Evolutionary conservation across 2,329 filamentous ascomycete species (phyloP).

Genomic region (Clonostachys solani): DNA sequence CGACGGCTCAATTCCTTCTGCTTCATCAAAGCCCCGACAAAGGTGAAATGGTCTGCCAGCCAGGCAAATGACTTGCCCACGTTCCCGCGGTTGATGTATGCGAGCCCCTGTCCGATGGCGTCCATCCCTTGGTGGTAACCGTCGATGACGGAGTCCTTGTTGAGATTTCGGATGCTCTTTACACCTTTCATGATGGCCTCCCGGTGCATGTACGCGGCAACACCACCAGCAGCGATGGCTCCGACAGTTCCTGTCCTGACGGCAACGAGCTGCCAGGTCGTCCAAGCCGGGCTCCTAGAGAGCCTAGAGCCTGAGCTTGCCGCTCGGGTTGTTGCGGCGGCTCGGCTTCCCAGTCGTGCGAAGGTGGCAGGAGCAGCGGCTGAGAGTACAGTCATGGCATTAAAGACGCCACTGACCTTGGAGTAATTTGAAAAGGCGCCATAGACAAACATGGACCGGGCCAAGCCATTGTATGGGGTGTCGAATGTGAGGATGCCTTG

Average conservation of each 20-base stretch:
- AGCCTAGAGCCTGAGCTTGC: conserved; percentile 9
- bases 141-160: conserved; percentile 39
- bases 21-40: conserved; percentile 75
- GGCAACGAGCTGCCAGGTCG: conserved; percentile 59
- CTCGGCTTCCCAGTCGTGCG: conserved; percentile 26
- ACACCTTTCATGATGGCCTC: conserved; percentile 56
- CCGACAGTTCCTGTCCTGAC: conserved; percentile 79
- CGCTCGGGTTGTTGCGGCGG: conserved; percentile 12
- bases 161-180: conserved; percentile 39
- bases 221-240: conserved; percentile 74
- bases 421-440: conserved; percentile 56
- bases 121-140: conserved; percentile 45
- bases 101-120: conserved; percentile 46
- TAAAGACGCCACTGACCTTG: conserved; percentile 52
- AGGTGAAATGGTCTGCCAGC: conserved; percentile 79
- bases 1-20: conserved; percentile 67
- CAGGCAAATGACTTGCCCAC: conserved; percentile 69
- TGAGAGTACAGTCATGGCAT: conserved; percentile 49
- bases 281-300: conserved; percentile 35
- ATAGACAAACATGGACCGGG: conserved; percentile 56
- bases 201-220: conserved; percentile 76
- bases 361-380: conserved; percentile 41
- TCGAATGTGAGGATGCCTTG: conserved; percentile 80
- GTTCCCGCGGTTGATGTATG: conserved; percentile 53
- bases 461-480: conserved; percentile 72